Evolutionary conservation across 2,329 filamentous ascomycete genomes (phyloP), one percentile per base, ranked within the genome.

Genomic region (Pyrenochaeta sp.): DNA sequence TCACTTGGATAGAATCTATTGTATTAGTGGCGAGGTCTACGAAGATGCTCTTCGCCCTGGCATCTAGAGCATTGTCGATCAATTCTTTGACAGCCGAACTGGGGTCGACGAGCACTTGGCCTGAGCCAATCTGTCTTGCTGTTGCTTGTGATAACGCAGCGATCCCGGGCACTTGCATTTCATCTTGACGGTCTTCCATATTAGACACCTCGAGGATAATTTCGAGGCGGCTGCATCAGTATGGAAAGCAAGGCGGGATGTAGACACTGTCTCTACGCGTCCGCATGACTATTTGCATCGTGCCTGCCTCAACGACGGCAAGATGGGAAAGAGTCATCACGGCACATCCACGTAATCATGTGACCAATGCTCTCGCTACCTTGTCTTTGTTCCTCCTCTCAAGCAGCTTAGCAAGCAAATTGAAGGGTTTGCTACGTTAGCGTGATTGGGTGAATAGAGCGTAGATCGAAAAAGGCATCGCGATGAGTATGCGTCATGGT

Each of bases 51-150:
- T 83, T 88, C 11, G 90, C 89, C 46, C 82, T 79, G 7, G 90
- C 88, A 72, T 94, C 90, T 17, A 93, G 82, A 37, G 89, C 82
- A 72, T 94, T 93, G 63, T 93, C 90, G 29, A 93, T 74, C 3
- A 93, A 84, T 73, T 93, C 90, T 68, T 93, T 93, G 63, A 92
- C 83, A 2, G 91, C 76, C 10, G 84, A 82, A 11, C 80, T 76
- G 0, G 90, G 82, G 7, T 85, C 84, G 4, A 82, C 79, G 44
- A 92, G 81, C 40, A 82, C 80, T 61, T 87, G 80, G 2, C 84
- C 80, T 7, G 89, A 86, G 31, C 86, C 83, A 6, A 93, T 78
- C 10, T 85, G 81, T 41, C 82, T 81, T 18, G 82, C 77, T 12
- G 78, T 78, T 4, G 71, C 64, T 36, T 73, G 67, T 27, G 78